Conservation (phyloP, 2,329 filamentous ascomycete genomes). For the Calonectria honghensis region DNA sequence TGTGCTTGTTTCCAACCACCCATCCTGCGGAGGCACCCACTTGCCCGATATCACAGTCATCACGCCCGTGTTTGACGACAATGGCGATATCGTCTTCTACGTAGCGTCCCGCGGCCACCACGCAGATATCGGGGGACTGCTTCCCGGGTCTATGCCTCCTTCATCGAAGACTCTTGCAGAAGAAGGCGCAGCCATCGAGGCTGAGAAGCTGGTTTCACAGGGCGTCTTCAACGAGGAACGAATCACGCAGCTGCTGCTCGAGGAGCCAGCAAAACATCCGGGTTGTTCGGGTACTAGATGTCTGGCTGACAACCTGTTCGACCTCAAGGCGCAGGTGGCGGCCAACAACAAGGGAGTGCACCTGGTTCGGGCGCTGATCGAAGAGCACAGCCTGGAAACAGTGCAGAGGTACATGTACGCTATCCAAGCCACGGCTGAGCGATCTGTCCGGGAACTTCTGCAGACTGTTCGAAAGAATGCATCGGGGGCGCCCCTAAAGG, state of each 20-base stretch:
- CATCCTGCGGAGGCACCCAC: slow-evolving; percentile 61
- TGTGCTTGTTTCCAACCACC: slow-evolving; percentile 61
- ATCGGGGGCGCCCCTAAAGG: slow-evolving; percentile 51
- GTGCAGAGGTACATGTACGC: slow-evolving; percentile 77
- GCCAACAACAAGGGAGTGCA: slow-evolving; percentile 91
- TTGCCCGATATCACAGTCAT: slow-evolving; percentile 71
- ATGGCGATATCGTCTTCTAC: slow-evolving; percentile 54
- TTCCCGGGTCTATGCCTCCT: slow-evolving; percentile 89
- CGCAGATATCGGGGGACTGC: slow-evolving; percentile 80
- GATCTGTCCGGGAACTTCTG: slow-evolving; percentile 44
- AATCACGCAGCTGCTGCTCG: slow-evolving; percentile 82
- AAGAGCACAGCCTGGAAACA: slow-evolving; percentile 82
- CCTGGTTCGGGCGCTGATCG: slow-evolving; percentile 81
- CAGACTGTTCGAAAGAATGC: slow-evolving; percentile 42
- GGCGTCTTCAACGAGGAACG: slow-evolving; percentile 87
- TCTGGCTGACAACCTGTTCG: slow-evolving; percentile 88
- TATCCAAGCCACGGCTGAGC: slow-evolving; percentile 65
- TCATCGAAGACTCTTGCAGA: slow-evolving; percentile 80
- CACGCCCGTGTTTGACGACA: slow-evolving; percentile 72
- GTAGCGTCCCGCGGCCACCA: slow-evolving; percentile 58
- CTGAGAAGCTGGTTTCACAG: slow-evolving; percentile 83
- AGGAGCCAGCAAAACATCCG: slow-evolving; percentile 83
- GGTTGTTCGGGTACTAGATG: slow-evolving; percentile 88
- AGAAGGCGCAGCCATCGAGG: slow-evolving; percentile 79
- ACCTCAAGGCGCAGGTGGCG: slow-evolving; percentile 90